Percentiles rank a stretch among this genome's conserved stretches.
Evolutionary conservation across 495 filamentous ascomycete genomes (phyloP).

Genomic region (Penicillium simplicissimum): DNA sequence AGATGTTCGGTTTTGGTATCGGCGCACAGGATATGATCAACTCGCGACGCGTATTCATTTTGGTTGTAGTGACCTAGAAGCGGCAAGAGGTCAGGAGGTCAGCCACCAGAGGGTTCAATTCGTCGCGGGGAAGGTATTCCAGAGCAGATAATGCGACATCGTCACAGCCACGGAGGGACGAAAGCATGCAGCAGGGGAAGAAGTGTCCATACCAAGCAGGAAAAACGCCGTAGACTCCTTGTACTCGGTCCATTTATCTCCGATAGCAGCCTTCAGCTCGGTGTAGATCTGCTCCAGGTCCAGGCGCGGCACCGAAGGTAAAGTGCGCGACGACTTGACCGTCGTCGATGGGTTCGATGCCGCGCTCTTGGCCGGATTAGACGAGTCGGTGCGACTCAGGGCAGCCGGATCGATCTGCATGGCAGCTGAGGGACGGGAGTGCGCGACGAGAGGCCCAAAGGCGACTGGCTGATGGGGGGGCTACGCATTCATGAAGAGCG

Average conservation of each 20-base stretch:
- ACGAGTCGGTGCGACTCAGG: conserved; percentile 68
- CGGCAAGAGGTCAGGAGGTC: conserved; percentile 20
- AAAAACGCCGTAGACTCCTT: conserved; percentile 81
- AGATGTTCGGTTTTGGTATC: conserved; percentile 73
- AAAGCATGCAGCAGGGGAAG: conserved; percentile 10
- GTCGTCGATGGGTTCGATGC: conserved; percentile 55
- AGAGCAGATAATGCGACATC: neutral
- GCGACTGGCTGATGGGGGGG: conserved; percentile 26
- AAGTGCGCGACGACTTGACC: conserved; percentile 55
- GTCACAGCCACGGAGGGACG: neutral
- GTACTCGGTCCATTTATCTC: conserved; percentile 85
- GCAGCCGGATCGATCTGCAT: conserved; percentile 90
- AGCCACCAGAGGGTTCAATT: conserved; percentile 20
- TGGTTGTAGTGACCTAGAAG: conserved; percentile 77
- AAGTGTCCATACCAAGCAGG: conserved; percentile 66
- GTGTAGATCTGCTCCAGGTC: conserved; percentile 90
- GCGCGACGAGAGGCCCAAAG: conserved; percentile 51
- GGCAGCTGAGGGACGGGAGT: conserved; percentile 40
- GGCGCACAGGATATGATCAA: conserved; percentile 70
- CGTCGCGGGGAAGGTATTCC: conserved; percentile 1
- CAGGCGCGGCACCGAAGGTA: conserved; percentile 76
- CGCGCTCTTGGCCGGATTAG: conserved; percentile 63
- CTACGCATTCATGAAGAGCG: conserved; percentile 47
- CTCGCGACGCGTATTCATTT: conserved; percentile 73
- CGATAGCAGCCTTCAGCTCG: conserved; percentile 75